Evolutionary conservation across 2,329 filamentous ascomycete genomes (phyloP), one percentile per base, ranked within the genome.

Genomic region (Aspergillus terreus): DNA sequence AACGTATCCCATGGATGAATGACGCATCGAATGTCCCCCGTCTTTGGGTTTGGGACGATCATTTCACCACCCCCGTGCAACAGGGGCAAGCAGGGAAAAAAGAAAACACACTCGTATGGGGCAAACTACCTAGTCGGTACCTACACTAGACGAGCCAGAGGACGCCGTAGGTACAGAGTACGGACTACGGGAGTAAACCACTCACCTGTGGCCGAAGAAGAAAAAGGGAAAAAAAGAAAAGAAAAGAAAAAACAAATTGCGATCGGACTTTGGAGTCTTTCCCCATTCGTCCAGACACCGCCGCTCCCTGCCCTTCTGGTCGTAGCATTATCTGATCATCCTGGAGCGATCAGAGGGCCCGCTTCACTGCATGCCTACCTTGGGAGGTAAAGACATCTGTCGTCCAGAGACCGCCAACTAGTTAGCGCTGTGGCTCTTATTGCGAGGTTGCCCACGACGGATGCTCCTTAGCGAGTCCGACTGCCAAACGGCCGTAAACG

Each of bases 231-330:
- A 27, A 14, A 25, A 12, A 14, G 17, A 12, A 27, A 21, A 41
- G 27, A 30, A 33, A 23, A 36, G 14, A 27, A 36, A 40, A 50
- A 54, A 60, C 54, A 61, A 59, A 63, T 63, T 65, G 57, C 54
- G 60, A 66, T 65, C 62, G 52, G 50, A 60, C 61, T 55, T 54
- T 57, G 55, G 58, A 56, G 56, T 65, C 61, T 65, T 64, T 48
- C 63, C 60, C 47, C 42, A 52, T 58, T 55, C 19, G 63, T 62
- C 44, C 46, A 64, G 47, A 53, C 49, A 50, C 33, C 51, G 63
- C 54, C 56, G 50, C 54, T 64, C 61, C 47, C 55, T 56, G 61
- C 61, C 55, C 50, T 53, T 58, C 42, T 48, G 41, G 58, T 59
- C 53, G 56, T 48, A 52, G 38, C 19, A 63, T 58, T 60, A 59